These are phyloP conservation scores for Candida tammaniensis DNA, from an alignment of 805 yeast species.

Conservation along the genomic window DNA sequence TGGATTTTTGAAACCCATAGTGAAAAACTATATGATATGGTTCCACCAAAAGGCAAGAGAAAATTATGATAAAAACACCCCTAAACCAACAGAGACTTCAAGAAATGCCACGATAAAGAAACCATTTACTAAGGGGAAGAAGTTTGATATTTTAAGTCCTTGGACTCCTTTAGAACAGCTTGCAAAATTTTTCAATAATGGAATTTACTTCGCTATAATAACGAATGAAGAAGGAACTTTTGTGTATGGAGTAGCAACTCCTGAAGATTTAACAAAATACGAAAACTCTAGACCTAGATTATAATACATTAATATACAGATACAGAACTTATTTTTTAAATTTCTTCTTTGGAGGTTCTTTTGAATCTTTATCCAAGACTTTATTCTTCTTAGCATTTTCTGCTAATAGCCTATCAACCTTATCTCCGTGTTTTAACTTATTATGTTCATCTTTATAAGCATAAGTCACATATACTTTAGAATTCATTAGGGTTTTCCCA, in stretches of 20 bases:
- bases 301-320: conserved; percentile 4
- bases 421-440: conserved; percentile 70
- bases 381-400: conserved; percentile 53
- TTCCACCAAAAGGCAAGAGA: conserved; percentile 35
- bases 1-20: conserved; percentile 24
- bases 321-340: not conserved
- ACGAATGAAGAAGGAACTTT: conserved; percentile 51
- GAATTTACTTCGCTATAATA: conserved; percentile 54
- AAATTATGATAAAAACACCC: conserved; percentile 23
- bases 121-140: conserved; percentile 33
- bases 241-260: conserved; percentile 59
- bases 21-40: conserved; percentile 41
- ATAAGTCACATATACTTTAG: conserved; percentile 57
- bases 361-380: not conserved
- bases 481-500: conserved; percentile 67
- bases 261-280: conserved; percentile 42
- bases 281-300: conserved; percentile 42
- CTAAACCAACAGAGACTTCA: conserved; percentile 2
- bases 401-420: conserved; percentile 70
- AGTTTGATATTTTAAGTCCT: conserved; percentile 49
- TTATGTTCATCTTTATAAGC: conserved; percentile 60
- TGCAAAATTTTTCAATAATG: conserved; percentile 47
- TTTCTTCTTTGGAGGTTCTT: not conserved
- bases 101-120: conserved; percentile 28
- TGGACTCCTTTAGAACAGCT: conserved; percentile 53